Evolutionary conservation across 2,329 filamentous ascomycete species (phyloP).

Genomic region (Pyrenochaeta sp.): DNA sequence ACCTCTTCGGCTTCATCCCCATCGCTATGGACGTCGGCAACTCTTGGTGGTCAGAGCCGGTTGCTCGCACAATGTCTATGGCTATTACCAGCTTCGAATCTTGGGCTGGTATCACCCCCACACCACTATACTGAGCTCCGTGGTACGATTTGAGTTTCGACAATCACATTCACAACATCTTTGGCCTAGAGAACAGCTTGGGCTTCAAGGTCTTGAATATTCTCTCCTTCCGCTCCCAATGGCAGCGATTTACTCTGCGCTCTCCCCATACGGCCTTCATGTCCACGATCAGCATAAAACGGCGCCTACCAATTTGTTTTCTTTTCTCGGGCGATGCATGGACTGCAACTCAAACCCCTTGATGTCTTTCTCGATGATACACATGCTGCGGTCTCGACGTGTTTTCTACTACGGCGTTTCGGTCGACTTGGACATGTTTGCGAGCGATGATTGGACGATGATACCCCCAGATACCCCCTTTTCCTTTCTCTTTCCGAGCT

Average conservation of each 20-base stretch:
- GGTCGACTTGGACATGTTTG: not conserved
- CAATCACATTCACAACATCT: not conserved
- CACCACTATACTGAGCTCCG: constrained; percentile 19
- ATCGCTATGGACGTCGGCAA: constrained; percentile 27
- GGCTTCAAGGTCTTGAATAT: not conserved
- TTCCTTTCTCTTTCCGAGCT: not conserved
- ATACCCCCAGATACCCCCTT: constrained; percentile 4
- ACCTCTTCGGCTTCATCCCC: constrained; percentile 25
- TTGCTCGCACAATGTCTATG: constrained; percentile 16
- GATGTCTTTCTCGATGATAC: not conserved
- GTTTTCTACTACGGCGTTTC: not conserved
- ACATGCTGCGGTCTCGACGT: not conserved
- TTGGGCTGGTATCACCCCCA: constrained; percentile 18
- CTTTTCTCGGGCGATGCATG: constrained; percentile 2
- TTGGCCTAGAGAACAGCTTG: too few relatives aligned
- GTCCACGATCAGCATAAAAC: not conserved
- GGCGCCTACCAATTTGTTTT: not conserved
- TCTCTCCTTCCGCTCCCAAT: not conserved
- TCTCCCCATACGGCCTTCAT: not conserved
- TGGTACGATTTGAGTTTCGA: not conserved
- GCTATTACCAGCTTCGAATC: constrained; percentile 19
- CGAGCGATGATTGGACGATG: constrained; percentile 1
- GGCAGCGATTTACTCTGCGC: not conserved
- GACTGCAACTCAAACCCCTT: not conserved
- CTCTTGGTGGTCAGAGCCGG: constrained; percentile 15